A percentile compares a stretch with the other conserved stretches of the same genome.
Evolutionary conservation across 805 yeast genomes (phyloP).

Genomic region (Cyberlindnera meyerae): DNA sequence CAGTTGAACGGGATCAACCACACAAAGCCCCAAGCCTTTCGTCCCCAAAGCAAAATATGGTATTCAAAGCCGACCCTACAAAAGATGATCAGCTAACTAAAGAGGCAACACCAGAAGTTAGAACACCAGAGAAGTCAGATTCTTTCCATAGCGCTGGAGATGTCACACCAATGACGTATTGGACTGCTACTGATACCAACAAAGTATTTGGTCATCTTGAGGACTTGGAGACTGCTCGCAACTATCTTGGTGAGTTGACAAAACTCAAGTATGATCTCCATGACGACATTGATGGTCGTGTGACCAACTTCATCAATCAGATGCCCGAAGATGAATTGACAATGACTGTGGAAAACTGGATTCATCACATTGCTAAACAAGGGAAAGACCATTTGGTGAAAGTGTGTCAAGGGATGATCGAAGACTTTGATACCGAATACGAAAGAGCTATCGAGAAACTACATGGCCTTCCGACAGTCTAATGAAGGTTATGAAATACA

Average conservation of each 20-base stretch:
- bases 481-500: neutral
- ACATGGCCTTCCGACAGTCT: conserved; percentile 30
- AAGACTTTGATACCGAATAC: conserved; percentile 43
- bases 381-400: conserved; percentile 45
- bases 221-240: conserved; percentile 31
- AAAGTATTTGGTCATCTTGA: conserved; percentile 23
- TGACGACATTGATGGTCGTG: conserved; percentile 62
- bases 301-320: conserved; percentile 57
- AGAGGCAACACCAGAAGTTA: conserved; percentile 5
- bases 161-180: conserved; percentile 9
- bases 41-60: too few relatives aligned
- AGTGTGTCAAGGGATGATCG: conserved; percentile 43
- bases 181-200: conserved; percentile 29
- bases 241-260: conserved; percentile 18
- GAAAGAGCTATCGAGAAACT: conserved; percentile 43
- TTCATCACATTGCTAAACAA: conserved; percentile 47
- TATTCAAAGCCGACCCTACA: too few relatives aligned
- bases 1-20: too few relatives aligned
- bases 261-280: conserved; percentile 33
- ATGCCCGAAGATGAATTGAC: conserved; percentile 67
- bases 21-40: too few relatives aligned
- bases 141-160: conserved; percentile 14
- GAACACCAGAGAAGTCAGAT: conserved; percentile 13
- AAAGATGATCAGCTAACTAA: neutral
- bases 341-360: conserved; percentile 72